phyloP scores from a whole-genome alignment of 208 protist species.

The Acanthamoeba pearcei region DNA sequence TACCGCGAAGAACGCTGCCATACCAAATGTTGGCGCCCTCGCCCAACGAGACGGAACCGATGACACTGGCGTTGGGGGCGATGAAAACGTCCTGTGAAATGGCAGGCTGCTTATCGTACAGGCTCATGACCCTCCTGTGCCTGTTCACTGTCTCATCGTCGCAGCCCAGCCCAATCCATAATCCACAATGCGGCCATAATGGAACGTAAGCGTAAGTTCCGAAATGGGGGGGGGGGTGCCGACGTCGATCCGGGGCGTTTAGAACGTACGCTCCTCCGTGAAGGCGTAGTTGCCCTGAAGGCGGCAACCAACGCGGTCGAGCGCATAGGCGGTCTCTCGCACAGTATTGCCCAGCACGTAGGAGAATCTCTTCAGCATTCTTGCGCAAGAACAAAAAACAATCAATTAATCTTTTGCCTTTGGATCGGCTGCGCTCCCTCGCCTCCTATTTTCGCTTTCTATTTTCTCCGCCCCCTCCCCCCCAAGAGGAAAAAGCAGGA shows the following conservation, averaged over 20 bases:
- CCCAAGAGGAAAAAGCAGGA: background rate
- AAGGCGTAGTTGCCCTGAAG: slow-evolving; percentile 56
- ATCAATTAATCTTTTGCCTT: too few species aligned
- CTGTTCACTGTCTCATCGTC: slow-evolving; percentile 38
- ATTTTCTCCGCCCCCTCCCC: background rate
- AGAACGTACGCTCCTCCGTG: slow-evolving; percentile 36
- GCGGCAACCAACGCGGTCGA: slow-evolving; percentile 50
- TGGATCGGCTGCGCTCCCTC: too few species aligned
- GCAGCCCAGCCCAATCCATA: too few species aligned
- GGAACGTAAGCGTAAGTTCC: too few species aligned
- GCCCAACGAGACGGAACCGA: slow-evolving; percentile 72
- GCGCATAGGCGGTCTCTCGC: slow-evolving; percentile 52
- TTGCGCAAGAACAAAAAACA: background rate
- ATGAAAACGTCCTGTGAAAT: slow-evolving; percentile 57
- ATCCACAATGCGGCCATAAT: too few species aligned
- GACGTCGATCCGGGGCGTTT: background rate
- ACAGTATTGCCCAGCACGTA: slow-evolving; percentile 31
- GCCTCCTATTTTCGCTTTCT: too few species aligned
- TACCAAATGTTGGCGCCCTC: slow-evolving; percentile 69
- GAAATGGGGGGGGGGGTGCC: background rate
- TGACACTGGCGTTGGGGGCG: background rate
- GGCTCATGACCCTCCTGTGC: background rate
- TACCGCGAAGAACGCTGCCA: slow-evolving; percentile 72
- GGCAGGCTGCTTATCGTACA: slow-evolving; percentile 33
- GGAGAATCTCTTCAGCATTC: slow-evolving; percentile 31